Conservation (phyloP, 2,329 filamentous ascomycete species). For the Xylaria sp. region DNA sequence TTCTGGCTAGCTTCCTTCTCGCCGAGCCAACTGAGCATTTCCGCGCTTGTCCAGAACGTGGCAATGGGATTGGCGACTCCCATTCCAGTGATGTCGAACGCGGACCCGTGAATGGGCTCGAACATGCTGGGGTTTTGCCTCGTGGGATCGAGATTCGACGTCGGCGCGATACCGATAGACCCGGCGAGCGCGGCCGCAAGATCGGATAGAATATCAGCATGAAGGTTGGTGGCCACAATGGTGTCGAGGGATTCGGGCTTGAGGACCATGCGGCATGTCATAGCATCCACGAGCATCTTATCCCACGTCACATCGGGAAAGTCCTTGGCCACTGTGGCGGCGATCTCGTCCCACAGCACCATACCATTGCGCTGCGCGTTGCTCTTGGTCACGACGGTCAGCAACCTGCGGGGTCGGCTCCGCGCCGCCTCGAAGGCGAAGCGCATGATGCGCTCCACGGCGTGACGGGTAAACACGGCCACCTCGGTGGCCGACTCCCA, state of each 20-base stretch:
- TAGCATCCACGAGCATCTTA: slow-evolving; percentile 74
- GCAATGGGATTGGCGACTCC: slow-evolving; percentile 67
- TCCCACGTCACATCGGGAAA: slow-evolving; percentile 70
- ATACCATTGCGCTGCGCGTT: slow-evolving; percentile 74
- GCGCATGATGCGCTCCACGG: slow-evolving; percentile 67
- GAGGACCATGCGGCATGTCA: slow-evolving; percentile 72
- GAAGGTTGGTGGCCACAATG: slow-evolving; percentile 71
- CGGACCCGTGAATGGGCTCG: slow-evolving; percentile 69
- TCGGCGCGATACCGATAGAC: slow-evolving; percentile 77
- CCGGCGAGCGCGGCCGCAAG: slow-evolving; percentile 76
- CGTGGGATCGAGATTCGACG: slow-evolving; percentile 72
- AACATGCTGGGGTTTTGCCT: slow-evolving; percentile 67
- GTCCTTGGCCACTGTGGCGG: slow-evolving; percentile 62
- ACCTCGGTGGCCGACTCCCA: slow-evolving; percentile 73
- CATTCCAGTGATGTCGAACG: slow-evolving; percentile 67
- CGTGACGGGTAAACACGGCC: slow-evolving; percentile 70
- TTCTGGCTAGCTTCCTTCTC: slow-evolving; percentile 61
- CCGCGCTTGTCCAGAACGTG: slow-evolving; percentile 68
- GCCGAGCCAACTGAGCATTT: slow-evolving; percentile 68
- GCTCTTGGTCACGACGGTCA: slow-evolving; percentile 73
- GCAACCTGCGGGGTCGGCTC: slow-evolving; percentile 63
- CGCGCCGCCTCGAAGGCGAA: slow-evolving; percentile 71
- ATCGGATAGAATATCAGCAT: slow-evolving; percentile 74
- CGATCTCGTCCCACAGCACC: slow-evolving; percentile 75
- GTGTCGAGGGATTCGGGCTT: slow-evolving; percentile 69